phyloP scores from a whole-genome alignment of 2,329 filamentous ascomycete species.

The Ascochyta rabiei region DNA sequence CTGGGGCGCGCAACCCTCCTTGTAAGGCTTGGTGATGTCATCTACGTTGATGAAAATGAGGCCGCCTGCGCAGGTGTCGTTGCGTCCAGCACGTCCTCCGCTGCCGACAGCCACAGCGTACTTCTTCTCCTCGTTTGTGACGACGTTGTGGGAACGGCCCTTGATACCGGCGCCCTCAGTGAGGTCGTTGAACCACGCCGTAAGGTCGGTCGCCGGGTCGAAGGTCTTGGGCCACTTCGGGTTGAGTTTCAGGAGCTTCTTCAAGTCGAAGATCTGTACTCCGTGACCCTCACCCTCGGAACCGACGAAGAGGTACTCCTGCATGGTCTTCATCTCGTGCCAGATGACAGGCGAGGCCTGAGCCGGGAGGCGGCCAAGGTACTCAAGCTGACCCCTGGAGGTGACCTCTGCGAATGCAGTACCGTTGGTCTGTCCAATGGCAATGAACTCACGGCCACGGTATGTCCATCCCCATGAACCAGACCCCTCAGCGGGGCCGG shows the following conservation, averaged over 20 bases:
- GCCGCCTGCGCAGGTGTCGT: slow-evolving; percentile 55
- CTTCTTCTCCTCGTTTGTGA: slow-evolving; percentile 43
- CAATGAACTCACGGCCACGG: slow-evolving; percentile 60
- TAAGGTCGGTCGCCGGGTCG: slow-evolving; percentile 35
- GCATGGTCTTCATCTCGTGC: slow-evolving; percentile 58
- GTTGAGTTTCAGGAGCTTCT: slow-evolving; percentile 45
- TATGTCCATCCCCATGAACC: slow-evolving; percentile 62
- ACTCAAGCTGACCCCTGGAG: slow-evolving; percentile 56
- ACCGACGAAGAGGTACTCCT: slow-evolving; percentile 52
- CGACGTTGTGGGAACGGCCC: slow-evolving; percentile 46
- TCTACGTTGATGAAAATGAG: slow-evolving; percentile 64
- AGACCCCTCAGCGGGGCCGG: slow-evolving; percentile 46
- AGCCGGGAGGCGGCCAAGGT: slow-evolving; percentile 60
- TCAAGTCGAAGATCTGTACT: slow-evolving; percentile 67
- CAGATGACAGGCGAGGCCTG: slow-evolving; percentile 54
- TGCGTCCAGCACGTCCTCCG: slow-evolving; percentile 36
- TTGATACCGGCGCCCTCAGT: slow-evolving; percentile 24
- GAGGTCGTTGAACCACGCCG: slow-evolving; percentile 36
- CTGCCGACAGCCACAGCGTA: slow-evolving; percentile 46
- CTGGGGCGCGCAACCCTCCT: slow-evolving; percentile 59
- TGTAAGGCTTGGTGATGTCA: slow-evolving; percentile 53
- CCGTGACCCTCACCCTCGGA: slow-evolving; percentile 54
- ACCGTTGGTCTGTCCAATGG: slow-evolving; percentile 62
- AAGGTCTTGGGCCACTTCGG: slow-evolving; percentile 42
- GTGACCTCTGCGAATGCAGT: slow-evolving; percentile 60